phyloP scores from a whole-genome alignment of 768 basidiomycete genomes.

The Pulveroboletus frians region DNA sequence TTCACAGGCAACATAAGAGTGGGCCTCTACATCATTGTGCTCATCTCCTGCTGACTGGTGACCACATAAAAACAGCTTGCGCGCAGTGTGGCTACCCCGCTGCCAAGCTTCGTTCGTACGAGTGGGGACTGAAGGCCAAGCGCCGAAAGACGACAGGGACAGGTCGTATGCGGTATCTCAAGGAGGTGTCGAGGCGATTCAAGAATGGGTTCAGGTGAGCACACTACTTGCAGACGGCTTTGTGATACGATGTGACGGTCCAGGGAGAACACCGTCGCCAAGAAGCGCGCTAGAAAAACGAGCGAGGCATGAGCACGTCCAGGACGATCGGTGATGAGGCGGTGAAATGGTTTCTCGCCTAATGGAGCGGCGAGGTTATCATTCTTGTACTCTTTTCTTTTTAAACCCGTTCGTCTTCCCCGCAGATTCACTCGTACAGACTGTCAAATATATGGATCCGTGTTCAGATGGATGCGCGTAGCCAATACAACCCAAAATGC shows the following conservation, averaged over 20 bases:
- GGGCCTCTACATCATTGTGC: constrained; percentile 23
- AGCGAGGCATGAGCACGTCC: constrained; percentile 40
- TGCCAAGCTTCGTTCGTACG: constrained; percentile 91
- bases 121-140: constrained; percentile 99
- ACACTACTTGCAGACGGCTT: accelerated
- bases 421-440: not conserved
- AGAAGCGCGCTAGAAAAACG: constrained; percentile 67
- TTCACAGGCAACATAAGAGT: constrained; percentile 99
- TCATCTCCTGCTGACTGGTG: no score
- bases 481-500: no score
- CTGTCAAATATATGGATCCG: constrained; percentile 16
- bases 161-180: constrained; percentile 92
- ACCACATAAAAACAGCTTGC: constrained; percentile 56
- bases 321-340: not conserved
- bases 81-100: constrained; percentile 95
- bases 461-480: not conserved
- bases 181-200: constrained; percentile 89
- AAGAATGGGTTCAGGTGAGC: constrained; percentile 94
- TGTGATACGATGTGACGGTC: not conserved
- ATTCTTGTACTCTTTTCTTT: constrained; percentile 15
- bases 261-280: constrained; percentile 89
- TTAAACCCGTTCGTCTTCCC: not conserved
- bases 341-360: not conserved
- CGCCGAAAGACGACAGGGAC: constrained; percentile 99
- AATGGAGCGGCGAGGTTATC: not conserved